Evolutionary conservation across 2,329 filamentous ascomycete genomes (phyloP).

Genomic region (Simplicillium aogashimaense): DNA sequence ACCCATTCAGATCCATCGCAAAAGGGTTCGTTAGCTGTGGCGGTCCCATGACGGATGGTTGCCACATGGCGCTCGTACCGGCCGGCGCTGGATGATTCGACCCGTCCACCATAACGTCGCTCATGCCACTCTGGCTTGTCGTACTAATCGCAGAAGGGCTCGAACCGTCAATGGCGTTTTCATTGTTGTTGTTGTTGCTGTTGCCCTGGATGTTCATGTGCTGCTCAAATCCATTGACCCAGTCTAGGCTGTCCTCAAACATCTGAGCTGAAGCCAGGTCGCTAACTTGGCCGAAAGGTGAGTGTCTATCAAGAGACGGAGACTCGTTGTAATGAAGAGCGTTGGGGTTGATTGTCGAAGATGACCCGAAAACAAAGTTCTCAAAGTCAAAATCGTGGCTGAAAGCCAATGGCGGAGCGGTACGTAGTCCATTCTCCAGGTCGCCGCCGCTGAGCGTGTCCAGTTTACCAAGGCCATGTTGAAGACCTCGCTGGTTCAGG

Average conservation of each 20-base stretch:
- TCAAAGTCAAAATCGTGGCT: conserved; percentile 62
- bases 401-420: conserved; percentile 62
- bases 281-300: conserved; percentile 48
- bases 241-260: conserved; percentile 75
- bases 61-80: conserved; percentile 54
- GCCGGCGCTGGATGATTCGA: conserved; percentile 51
- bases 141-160: conserved; percentile 95
- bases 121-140: conserved; percentile 82
- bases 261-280: conserved; percentile 48
- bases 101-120: conserved; percentile 84
- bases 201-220: conserved; percentile 53
- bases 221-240: conserved; percentile 71
- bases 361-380: conserved; percentile 55
- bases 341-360: conserved; percentile 58
- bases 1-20: conserved; percentile 62
- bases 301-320: conserved; percentile 51
- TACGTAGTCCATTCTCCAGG: conserved; percentile 59
- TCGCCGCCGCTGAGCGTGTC: conserved; percentile 67
- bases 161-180: conserved; percentile 81
- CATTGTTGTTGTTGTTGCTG: conserved; percentile 38
- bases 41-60: conserved; percentile 58
- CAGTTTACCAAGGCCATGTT: conserved; percentile 67
- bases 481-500: conserved; percentile 55
- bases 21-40: conserved; percentile 61
- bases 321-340: conserved; percentile 75